phyloP scores from a whole-genome alignment of 2,329 filamentous ascomycete species.

The Hirsutella rhossiliensis region DNA sequence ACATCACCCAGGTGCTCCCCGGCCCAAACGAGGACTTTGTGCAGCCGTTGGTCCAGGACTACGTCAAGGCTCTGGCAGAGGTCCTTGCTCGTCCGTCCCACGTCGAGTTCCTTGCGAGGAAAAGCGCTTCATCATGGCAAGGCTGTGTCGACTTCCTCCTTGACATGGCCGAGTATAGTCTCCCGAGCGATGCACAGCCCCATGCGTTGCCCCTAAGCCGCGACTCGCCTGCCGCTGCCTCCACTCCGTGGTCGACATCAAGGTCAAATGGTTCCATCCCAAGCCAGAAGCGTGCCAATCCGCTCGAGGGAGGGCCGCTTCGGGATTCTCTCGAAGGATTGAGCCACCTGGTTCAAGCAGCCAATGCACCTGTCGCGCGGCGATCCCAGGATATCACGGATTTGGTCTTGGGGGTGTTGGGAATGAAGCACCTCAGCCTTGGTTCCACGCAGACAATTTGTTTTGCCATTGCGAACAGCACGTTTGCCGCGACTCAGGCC shows the following conservation, averaged over 20 bases:
- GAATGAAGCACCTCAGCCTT: constrained; percentile 42
- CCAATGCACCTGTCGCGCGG: constrained; percentile 54
- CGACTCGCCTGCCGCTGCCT: constrained; percentile 34
- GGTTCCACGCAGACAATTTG: constrained; percentile 57
- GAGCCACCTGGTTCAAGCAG: constrained; percentile 46
- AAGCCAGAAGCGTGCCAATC: constrained; percentile 14
- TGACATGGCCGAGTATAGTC: constrained; percentile 40
- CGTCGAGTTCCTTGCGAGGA: constrained; percentile 60
- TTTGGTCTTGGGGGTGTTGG: constrained; percentile 48
- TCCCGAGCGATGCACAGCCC: constrained; percentile 22
- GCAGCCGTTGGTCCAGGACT: constrained; percentile 60
- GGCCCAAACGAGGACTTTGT: constrained; percentile 49
- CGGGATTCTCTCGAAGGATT: constrained; percentile 47
- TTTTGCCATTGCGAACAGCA: constrained; percentile 62
- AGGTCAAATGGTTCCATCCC: constrained; percentile 17
- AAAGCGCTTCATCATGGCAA: constrained; percentile 51
- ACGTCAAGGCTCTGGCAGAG: constrained; percentile 61
- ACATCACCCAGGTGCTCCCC: constrained; percentile 66
- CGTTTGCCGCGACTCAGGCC: constrained; percentile 53
- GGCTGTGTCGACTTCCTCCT: constrained; percentile 60
- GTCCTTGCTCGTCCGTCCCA: constrained; percentile 65
- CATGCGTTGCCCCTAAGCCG: constrained; percentile 1
- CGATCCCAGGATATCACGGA: constrained; percentile 43
- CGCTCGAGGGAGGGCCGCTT: constrained; percentile 19
- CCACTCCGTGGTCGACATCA: constrained; percentile 15